Evolutionary conservation across 371 early-diverging fungal genomes (phyloP), one percentile per base, ranked within the genome.

Genomic region (Circinella minor): DNA sequence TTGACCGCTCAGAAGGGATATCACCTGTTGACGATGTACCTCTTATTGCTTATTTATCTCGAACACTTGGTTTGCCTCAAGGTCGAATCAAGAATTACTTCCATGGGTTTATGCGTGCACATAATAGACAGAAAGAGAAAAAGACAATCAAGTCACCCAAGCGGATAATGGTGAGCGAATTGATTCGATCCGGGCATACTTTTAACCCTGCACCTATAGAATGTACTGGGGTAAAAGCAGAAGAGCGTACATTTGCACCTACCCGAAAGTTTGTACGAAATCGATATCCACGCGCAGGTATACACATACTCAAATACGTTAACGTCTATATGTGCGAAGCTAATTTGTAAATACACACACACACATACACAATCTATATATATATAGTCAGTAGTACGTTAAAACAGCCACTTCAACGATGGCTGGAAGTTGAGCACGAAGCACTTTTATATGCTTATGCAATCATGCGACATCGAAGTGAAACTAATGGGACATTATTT

Each of bases 1-100:
- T 71, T 4, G 70, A 70, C 38, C 34, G 43, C 4, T 55, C 13
- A 10, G 14, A 51, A 7, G 71, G 64, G 13, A 62, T 48, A 18
- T 63, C 66, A n/a, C 75, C 75, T 0, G 34, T 49, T 15, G 64
- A 71, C 14, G 71, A 75, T 36, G 39, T 13, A 27, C 60, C 43
- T 27, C 64, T 75, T 6, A 66, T 65, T 49, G 36, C 34, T 3
- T 51, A 69, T 38, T 34, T 75, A 8, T 63, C 75, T 1, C 69
- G 63, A 14, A 66, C 71, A 43, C 51, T 68, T 27, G 64, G 66
- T 0, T 18, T 75, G 1, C 63, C 55, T 18, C 61, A 64, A 48
- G n/a, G 37, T 4, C 75, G 75, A 13, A 62, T 75, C 51, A 64
- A 64, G 34, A 63, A 65, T 17, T 75, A 75, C 36, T 75, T 60